phyloP scores from a whole-genome alignment of 805 yeast species.

The Debaryomyces maramus region DNA sequence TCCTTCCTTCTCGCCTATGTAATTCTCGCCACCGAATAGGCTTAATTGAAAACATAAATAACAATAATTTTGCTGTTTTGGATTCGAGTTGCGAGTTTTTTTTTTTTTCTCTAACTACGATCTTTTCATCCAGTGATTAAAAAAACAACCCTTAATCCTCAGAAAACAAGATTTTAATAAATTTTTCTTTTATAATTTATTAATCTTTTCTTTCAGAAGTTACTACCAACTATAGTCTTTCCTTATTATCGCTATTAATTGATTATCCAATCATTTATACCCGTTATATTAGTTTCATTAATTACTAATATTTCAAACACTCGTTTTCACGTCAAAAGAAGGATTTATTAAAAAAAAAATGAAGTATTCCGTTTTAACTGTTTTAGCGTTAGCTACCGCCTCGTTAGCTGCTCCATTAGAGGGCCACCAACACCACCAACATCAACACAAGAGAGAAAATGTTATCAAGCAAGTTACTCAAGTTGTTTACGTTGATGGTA shows the following conservation, averaged over 20 bases:
- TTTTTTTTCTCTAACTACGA: neutral
- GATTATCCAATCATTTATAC: slow-evolving; percentile 1
- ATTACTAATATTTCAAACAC: too few species aligned
- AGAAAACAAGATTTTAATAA: neutral
- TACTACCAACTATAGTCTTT: slow-evolving; percentile 15
- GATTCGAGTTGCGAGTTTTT: neutral
- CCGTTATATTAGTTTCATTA: too few species aligned
- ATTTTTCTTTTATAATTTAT: neutral
- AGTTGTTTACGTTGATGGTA: slow-evolving; percentile 33
- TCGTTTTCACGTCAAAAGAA: too few species aligned
- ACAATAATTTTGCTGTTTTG: slow-evolving; percentile 1
- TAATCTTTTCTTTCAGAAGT: neutral
- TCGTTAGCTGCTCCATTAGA: slow-evolving; percentile 36
- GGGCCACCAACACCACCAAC: slow-evolving; percentile 36
- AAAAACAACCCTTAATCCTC: too few species aligned
- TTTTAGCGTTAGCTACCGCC: slow-evolving; percentile 26
- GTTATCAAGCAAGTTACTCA: slow-evolving; percentile 24
- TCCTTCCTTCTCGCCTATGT: neutral
- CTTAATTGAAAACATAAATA: slow-evolving; percentile 2
- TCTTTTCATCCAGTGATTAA: too few species aligned
- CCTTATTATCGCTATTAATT: slow-evolving; percentile 6
- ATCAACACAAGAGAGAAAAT: slow-evolving; percentile 41
- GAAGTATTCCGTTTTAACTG: slow-evolving; percentile 26
- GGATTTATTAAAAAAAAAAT: too few species aligned
- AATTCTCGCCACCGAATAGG: neutral